Conservation (phyloP, 768 basidiomycete species). For the Chalciporus chontae region DNA sequence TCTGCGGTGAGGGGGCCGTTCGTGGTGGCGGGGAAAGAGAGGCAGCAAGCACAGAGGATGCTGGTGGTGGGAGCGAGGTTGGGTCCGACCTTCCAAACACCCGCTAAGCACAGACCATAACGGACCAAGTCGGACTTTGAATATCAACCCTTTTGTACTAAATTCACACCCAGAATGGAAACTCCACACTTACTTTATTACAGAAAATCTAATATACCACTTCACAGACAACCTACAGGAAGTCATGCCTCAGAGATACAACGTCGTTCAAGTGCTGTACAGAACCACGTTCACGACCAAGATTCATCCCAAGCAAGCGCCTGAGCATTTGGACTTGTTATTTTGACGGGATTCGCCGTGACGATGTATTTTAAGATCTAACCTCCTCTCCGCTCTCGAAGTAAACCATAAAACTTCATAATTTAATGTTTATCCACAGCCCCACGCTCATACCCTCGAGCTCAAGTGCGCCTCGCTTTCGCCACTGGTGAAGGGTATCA, state of each 20-base stretch:
- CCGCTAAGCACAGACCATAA: slow-evolving; percentile 38
- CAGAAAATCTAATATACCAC: slow-evolving; percentile 14
- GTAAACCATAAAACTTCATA: not conserved
- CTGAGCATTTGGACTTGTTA: not conserved
- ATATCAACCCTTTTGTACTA: slow-evolving; percentile 16
- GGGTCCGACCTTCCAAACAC: slow-evolving; percentile 41
- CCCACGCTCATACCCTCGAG: not conserved
- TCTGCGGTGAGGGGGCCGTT: slow-evolving; percentile 34
- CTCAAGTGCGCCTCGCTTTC: slow-evolving; percentile 17
- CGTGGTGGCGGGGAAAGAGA: slow-evolving; percentile 47
- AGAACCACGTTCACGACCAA: not conserved
- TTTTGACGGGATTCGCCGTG: not conserved
- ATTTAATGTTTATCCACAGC: not conserved
- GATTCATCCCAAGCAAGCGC: not conserved
- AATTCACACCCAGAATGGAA: slow-evolving; percentile 11
- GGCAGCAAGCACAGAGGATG: slow-evolving; percentile 35
- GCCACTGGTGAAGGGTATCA: slow-evolving; percentile 17
- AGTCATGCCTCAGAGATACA: not conserved
- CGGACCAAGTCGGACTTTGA: slow-evolving; percentile 34
- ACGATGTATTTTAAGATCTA: not conserved
- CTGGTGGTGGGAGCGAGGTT: slow-evolving; percentile 60
- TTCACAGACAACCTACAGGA: slow-evolving; percentile 5
- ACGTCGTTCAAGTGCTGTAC: not conserved
- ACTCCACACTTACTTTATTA: slow-evolving; percentile 14
- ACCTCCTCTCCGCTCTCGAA: not conserved